Evolutionary conservation across 257 asterid genomes (phyloP).

Genomic region (Ilex aquifolium): DNA sequence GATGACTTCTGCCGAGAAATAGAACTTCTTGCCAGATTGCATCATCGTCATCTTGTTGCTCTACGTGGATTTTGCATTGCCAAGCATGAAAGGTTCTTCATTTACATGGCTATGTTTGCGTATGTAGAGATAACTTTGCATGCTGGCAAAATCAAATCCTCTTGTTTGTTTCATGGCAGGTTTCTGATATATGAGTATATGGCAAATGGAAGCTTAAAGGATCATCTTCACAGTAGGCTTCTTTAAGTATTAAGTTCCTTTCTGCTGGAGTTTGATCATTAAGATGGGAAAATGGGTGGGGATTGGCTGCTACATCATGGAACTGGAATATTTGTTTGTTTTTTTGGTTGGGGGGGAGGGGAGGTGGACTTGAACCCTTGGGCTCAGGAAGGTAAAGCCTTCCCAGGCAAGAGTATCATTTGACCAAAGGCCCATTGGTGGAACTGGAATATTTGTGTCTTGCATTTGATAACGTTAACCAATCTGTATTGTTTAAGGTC

Average conservation of each 20-base stretch:
- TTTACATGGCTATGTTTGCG: not conserved
- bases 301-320: too few relatives aligned
- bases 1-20: slow-evolving; percentile 85
- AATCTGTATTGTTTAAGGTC: not conserved
- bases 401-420: too few relatives aligned
- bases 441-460: too few relatives aligned
- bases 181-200: slow-evolving; percentile 82
- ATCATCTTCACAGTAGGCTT: slow-evolving; percentile 76
- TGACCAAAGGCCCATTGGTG: too few relatives aligned
- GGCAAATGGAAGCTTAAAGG: slow-evolving; percentile 93
- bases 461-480: not conserved
- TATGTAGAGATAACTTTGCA: not conserved
- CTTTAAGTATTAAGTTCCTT: not conserved
- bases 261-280: slow-evolving; percentile 7
- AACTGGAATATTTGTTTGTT: too few relatives aligned
- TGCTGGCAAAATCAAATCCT: not conserved
- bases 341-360: too few relatives aligned
- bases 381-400: too few relatives aligned
- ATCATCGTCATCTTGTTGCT: slow-evolving; percentile 94
- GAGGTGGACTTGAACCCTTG: too few relatives aligned
- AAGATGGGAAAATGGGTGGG: not conserved
- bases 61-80: slow-evolving; percentile 80
- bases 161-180: slow-evolving; percentile 36
- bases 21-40: slow-evolving; percentile 89
- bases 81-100: slow-evolving; percentile 45